Conservation (phyloP, 305 asterid genomes). For the Solanum chacoense region DNA sequence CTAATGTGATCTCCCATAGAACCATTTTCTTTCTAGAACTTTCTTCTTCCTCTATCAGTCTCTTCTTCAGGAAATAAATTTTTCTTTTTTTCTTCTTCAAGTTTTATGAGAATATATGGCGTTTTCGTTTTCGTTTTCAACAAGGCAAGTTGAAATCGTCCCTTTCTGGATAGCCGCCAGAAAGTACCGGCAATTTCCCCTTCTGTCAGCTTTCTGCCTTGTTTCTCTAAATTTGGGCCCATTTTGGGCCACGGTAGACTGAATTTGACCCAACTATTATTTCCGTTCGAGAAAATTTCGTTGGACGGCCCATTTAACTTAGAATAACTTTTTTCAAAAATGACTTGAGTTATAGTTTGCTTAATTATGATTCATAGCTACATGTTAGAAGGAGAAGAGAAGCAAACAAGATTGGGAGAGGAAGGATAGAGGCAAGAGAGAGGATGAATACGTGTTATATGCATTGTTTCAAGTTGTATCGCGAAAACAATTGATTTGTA, state of each 20-base stretch:
- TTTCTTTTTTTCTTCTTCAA: neutral
- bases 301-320: neutral
- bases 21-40: conserved; percentile 9
- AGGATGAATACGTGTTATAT: neutral
- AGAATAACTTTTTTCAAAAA: neutral
- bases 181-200: neutral
- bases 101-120: neutral
- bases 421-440: neutral
- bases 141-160: neutral
- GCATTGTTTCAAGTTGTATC: neutral
- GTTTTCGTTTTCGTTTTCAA: neutral
- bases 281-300: neutral
- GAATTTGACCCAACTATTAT: neutral
- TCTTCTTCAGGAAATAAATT: neutral
- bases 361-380: neutral
- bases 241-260: neutral
- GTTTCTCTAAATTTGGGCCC: neutral
- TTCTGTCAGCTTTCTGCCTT: neutral
- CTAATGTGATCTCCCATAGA: conserved; percentile 24
- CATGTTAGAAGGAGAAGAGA: neutral
- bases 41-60: neutral
- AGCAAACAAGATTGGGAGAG: neutral
- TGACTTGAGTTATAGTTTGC: neutral
- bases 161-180: neutral
- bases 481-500: neutral